phyloP scores from a whole-genome alignment of 1,284 basidiomycete genomes.

The Sanghuangporus sanghuang region DNA sequence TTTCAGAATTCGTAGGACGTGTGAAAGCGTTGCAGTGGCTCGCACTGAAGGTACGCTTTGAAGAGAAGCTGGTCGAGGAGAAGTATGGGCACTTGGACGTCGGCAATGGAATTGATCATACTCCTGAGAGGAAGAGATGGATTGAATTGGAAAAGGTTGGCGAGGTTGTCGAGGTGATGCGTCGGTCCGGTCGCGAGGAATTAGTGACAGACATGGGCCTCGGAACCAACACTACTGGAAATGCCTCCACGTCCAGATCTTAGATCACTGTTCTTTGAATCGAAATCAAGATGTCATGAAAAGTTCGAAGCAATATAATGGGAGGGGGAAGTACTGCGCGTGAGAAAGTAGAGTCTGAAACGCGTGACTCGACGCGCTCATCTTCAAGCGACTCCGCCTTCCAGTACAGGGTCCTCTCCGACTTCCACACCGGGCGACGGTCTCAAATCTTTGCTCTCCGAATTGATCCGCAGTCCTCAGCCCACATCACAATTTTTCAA shows the following conservation, averaged over 20 bases:
- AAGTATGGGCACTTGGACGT: not conserved
- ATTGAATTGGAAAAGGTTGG: constrained; percentile 64
- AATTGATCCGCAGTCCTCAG: no score
- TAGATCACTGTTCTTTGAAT: not conserved
- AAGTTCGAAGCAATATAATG: not conserved
- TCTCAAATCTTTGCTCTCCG: no score
- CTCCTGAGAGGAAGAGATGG: constrained; percentile 30
- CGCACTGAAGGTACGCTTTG: constrained; percentile 58
- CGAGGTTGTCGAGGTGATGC: constrained; percentile 66
- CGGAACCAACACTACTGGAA: constrained; percentile 34
- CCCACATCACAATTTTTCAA: no score
- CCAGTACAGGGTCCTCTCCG: no score
- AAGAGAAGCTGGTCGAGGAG: constrained; percentile 35
- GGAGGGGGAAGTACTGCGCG: no score
- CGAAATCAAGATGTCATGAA: not conserved
- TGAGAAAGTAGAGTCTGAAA: no score
- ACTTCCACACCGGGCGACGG: no score
- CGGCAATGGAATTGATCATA: not conserved
- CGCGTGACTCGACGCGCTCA: no score
- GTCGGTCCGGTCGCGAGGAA: constrained; percentile 45
- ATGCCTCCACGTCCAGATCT: not conserved
- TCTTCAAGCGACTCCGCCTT: no score
- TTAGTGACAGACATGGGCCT: constrained; percentile 63
- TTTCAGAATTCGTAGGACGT: constrained; percentile 61
- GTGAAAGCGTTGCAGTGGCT: constrained; percentile 78